These are phyloP conservation scores for Fusarium metavorans DNA, from an alignment of 2,329 filamentous ascomycete genomes.

Conservation along the genomic window DNA sequence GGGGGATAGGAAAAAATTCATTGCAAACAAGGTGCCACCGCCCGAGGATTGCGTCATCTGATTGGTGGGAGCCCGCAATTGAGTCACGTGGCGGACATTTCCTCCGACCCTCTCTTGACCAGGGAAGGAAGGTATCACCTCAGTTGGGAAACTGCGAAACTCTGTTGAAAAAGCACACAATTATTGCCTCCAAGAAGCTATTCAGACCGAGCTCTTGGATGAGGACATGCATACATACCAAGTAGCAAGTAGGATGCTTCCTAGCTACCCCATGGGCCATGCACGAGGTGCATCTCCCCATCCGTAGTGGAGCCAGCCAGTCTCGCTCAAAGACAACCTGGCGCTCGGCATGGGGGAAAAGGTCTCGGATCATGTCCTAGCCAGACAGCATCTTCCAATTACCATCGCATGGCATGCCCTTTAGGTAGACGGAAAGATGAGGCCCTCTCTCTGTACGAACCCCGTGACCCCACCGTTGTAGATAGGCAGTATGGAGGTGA, in stretches of 20 bases:
- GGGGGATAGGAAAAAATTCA: constrained; percentile 23
- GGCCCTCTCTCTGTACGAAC: neutral
- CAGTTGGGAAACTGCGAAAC: neutral
- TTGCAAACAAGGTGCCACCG: neutral
- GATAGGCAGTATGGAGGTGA: neutral
- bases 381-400: neutral
- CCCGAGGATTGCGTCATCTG: neutral
- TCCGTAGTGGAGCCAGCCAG: neutral
- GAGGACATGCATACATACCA: neutral
- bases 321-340: neutral
- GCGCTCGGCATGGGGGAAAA: neutral
- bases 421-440: neutral
- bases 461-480: neutral
- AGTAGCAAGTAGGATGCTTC: neutral
- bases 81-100: constrained; percentile 18
- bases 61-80: neutral
- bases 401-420: neutral
- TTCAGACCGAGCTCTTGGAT: neutral
- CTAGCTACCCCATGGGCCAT: neutral
- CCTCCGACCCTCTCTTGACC: constrained; percentile 5
- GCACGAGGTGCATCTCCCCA: neutral
- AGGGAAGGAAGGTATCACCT: constrained; percentile 1
- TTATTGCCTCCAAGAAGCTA: neutral
- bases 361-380: neutral
- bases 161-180: neutral